These are phyloP conservation scores for Hypsizygus ulmarius DNA, from an alignment of 1,284 basidiomycete genomes.

Conservation along the genomic window DNA sequence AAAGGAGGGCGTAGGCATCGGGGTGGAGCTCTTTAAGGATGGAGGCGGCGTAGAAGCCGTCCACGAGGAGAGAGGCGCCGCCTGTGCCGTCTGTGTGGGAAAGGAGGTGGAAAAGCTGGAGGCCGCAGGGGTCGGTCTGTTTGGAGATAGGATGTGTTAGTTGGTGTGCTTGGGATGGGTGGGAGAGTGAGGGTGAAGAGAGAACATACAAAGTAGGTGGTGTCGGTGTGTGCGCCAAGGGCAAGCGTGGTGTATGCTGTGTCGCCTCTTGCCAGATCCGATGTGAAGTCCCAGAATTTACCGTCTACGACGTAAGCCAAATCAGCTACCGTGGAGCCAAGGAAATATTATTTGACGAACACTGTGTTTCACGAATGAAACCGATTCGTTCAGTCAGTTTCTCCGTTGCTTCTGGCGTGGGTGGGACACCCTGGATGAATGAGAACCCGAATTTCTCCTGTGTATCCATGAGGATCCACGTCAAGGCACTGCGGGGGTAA, in stretches of 20 bases:
- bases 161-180: background rate
- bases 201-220: constrained; percentile 80
- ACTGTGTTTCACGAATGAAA: constrained; percentile 93
- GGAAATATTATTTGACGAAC: constrained; percentile 39
- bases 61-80: constrained; percentile 87
- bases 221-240: constrained; percentile 92
- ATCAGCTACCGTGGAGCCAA: constrained; percentile 10
- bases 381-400: constrained; percentile 74
- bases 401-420: constrained; percentile 84
- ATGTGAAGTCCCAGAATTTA: constrained; percentile 96
- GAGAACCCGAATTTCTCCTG: constrained; percentile 89
- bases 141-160: constrained; percentile 8
- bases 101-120: constrained; percentile 95
- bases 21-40: constrained; percentile 76
- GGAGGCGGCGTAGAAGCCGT: constrained; percentile 90
- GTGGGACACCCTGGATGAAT: constrained; percentile 81
- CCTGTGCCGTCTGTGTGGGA: constrained; percentile 82
- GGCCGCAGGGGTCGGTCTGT: constrained; percentile 87
- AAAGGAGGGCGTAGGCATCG: constrained; percentile 70
- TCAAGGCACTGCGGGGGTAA: background rate
- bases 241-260: constrained; percentile 88
- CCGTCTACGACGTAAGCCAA: constrained; percentile 62
- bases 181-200: too few relatives aligned
- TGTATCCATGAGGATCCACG: constrained; percentile 4
- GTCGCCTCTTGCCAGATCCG: constrained; percentile 89